Conservation (phyloP, 257 asterid species). For the Capsicum baccatum region DNA sequence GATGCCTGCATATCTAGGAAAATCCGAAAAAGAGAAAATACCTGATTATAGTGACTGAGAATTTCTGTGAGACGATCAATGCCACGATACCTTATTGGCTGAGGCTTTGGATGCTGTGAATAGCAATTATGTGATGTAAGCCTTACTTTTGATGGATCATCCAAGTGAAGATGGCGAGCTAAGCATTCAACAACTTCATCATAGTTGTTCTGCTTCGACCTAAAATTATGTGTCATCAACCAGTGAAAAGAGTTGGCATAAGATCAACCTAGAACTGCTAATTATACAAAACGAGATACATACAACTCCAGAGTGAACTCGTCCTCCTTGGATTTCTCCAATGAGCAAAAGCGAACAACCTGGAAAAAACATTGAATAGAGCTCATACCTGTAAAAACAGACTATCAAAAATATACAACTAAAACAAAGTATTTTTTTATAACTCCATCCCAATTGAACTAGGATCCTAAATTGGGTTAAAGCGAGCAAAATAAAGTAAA, state of each 20-base stretch:
- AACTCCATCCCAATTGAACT: background rate
- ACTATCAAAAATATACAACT: background rate
- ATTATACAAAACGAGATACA: slow-evolving; percentile 37
- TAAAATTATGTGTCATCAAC: slow-evolving; percentile 41
- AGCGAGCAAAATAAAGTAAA: background rate
- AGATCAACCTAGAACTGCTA: slow-evolving; percentile 22
- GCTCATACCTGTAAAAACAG: slow-evolving; percentile 18
- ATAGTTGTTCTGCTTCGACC: slow-evolving; percentile 78
- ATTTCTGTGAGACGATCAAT: slow-evolving; percentile 77
- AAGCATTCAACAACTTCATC: slow-evolving; percentile 83
- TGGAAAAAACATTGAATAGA: slow-evolving; percentile 41
- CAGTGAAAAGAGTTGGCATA: slow-evolving; percentile 23
- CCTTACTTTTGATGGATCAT: slow-evolving; percentile 81
- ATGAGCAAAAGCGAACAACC: slow-evolving; percentile 78
- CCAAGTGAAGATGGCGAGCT: slow-evolving; percentile 73
- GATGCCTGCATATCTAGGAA: background rate
- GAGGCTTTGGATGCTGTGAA: slow-evolving; percentile 92
- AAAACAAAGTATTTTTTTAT: background rate
- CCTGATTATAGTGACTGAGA: slow-evolving; percentile 95
- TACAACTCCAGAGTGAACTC: slow-evolving; percentile 85
- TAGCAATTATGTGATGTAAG: slow-evolving; percentile 92
- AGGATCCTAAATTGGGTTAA: background rate
- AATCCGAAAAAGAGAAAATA: slow-evolving; percentile 30
- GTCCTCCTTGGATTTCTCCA: slow-evolving; percentile 89
- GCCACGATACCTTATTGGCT: slow-evolving; percentile 71